Evolutionary conservation across 1,284 basidiomycete genomes (phyloP).

Genomic region (Cryptococcus wingfieldii): DNA sequence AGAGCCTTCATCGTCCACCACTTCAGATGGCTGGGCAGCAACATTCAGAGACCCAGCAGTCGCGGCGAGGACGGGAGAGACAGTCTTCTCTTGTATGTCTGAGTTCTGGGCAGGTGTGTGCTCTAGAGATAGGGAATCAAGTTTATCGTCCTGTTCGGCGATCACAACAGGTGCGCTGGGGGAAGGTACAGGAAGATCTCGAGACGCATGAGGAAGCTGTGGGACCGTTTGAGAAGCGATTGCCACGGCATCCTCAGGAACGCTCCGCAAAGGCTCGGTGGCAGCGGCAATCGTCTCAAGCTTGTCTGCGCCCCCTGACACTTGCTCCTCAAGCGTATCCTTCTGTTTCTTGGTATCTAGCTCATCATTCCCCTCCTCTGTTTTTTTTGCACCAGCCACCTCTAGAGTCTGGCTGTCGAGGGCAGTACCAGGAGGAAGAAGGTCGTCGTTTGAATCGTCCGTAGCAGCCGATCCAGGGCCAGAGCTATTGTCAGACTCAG

Average conservation of each 20-base stretch:
- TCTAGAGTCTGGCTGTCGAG: constrained; percentile 10
- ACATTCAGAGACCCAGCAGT: not conserved
- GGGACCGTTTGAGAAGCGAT: too few relatives aligned
- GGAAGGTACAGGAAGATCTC: too few relatives aligned
- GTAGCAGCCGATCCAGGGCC: not conserved
- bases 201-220: too few relatives aligned
- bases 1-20: not conserved
- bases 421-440: constrained; percentile 10
- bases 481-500: not conserved
- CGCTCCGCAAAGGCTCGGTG: too few relatives aligned
- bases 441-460: constrained; percentile 9
- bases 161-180: too few relatives aligned
- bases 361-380: not conserved
- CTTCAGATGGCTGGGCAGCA: not conserved
- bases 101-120: too few relatives aligned
- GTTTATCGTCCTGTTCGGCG: too few relatives aligned
- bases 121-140: too few relatives aligned
- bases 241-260: too few relatives aligned
- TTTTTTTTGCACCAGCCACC: constrained; percentile 1
- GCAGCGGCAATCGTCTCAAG: too few relatives aligned
- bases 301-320: not conserved
- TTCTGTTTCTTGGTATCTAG: not conserved
- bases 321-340: not conserved
- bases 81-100: too few relatives aligned
- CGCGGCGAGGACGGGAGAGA: not conserved